These are phyloP conservation scores for Cystobasidium pallidum DNA, from an alignment of 1,284 basidiomycete genomes.

Conservation along the genomic window DNA sequence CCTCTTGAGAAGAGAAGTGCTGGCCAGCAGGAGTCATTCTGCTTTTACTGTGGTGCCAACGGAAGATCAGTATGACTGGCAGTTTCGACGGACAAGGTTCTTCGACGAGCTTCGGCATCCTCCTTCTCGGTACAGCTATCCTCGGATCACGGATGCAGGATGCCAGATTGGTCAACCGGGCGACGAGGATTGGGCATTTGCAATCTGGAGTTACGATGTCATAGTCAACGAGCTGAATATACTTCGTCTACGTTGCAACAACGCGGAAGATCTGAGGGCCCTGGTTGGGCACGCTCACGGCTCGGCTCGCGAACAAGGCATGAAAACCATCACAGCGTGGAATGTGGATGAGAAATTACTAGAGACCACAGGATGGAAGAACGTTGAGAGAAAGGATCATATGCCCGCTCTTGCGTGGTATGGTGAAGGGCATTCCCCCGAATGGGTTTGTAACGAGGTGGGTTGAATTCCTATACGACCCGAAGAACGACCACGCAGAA, in stretches of 20 bases:
- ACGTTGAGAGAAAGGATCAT: slow-evolving; percentile 11
- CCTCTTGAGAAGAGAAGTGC: slow-evolving; percentile 11
- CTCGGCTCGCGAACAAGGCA: slow-evolving; percentile 16
- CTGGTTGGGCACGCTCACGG: slow-evolving; percentile 1
- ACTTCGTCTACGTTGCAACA: slow-evolving; percentile 17
- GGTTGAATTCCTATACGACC: not conserved
- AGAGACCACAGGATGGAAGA: slow-evolving; percentile 31
- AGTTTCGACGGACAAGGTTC: slow-evolving; percentile 5
- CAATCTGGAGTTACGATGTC: slow-evolving; percentile 30
- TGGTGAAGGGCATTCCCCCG: slow-evolving; percentile 28
- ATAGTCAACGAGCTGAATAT: slow-evolving; percentile 20
- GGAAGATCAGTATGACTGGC: slow-evolving; percentile 19
- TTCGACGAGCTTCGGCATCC: slow-evolving; percentile 16
- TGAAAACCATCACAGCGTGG: slow-evolving; percentile 35
- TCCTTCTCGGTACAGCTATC: not conserved
- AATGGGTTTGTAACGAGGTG: slow-evolving; percentile 30
- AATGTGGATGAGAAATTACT: slow-evolving; percentile 28
- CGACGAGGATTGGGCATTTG: slow-evolving; percentile 34
- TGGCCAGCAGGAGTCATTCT: not conserved
- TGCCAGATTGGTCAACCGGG: slow-evolving; percentile 9
- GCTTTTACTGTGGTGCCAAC: slow-evolving; percentile 21
- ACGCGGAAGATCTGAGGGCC: slow-evolving; percentile 5
- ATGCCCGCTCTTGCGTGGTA: slow-evolving; percentile 40
- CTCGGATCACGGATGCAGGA: not conserved
- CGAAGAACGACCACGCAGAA: not conserved